These are phyloP conservation scores for Coemansia sp. DNA, from an alignment of 192 early-diverging fungal genomes.

Conservation along the genomic window DNA sequence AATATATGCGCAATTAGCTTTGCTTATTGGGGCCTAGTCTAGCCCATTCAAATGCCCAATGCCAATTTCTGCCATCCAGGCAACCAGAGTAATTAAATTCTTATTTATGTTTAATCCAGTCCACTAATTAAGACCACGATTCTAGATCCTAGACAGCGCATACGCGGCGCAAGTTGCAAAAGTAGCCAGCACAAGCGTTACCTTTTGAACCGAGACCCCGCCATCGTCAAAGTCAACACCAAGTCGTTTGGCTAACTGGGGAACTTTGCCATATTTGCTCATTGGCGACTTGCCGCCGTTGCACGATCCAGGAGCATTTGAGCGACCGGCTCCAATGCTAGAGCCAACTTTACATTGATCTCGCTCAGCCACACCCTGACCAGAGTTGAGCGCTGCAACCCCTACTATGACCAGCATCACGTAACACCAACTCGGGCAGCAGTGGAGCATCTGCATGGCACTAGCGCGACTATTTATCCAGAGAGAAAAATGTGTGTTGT, in stretches of 20 bases:
- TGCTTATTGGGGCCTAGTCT: background rate
- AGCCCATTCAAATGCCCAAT: background rate
- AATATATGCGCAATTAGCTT: background rate
- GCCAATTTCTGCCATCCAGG: background rate
- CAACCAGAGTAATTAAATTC: background rate
- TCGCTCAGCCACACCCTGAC: background rate
- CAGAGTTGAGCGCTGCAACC: background rate
- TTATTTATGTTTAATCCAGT: background rate
- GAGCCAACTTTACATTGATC: constrained; percentile 13
- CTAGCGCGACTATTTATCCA: too few relatives aligned
- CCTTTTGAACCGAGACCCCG: constrained; percentile 26
- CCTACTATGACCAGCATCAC: background rate
- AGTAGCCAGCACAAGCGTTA: constrained; percentile 18
- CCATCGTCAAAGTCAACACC: constrained; percentile 25
- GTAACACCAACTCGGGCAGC: background rate
- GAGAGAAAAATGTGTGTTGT: too few relatives aligned
- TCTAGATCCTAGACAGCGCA: constrained; percentile 25
- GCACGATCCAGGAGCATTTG: background rate
- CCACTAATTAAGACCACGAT: background rate
- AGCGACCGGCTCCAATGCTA: constrained; percentile 2
- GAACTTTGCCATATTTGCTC: constrained; percentile 16
- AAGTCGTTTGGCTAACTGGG: constrained; percentile 29
- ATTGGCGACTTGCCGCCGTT: background rate
- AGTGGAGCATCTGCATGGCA: background rate
- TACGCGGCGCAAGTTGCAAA: constrained; percentile 36